phyloP scores from a whole-genome alignment of 225 moss, liverwort and hornwort genomes.

The Bryoerythrophyllum caledonicum region DNA sequence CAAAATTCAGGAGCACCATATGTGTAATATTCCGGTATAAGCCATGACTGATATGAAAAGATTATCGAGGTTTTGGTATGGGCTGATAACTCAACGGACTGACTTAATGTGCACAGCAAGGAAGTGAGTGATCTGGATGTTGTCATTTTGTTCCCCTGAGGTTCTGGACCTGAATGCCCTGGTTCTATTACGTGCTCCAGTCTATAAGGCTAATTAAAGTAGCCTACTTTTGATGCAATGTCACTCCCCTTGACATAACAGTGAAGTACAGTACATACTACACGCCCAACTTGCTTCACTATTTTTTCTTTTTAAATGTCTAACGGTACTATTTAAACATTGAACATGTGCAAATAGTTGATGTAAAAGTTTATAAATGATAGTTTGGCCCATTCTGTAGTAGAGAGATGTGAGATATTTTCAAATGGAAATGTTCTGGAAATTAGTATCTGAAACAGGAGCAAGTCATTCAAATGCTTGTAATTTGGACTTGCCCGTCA shows the following conservation, averaged over 20 bases:
- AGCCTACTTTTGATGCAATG: not conserved
- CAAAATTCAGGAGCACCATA: not conserved
- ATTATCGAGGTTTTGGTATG: not conserved
- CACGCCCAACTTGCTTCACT: not conserved
- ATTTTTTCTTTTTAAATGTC: too few relatives aligned
- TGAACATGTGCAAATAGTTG: not conserved
- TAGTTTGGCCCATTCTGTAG: not conserved
- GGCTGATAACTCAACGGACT: not conserved
- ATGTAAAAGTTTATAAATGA: not conserved
- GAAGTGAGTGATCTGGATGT: slow-evolving; percentile 14
- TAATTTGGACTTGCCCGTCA: not conserved
- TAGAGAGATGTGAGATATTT: too few relatives aligned
- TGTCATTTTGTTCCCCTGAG: slow-evolving; percentile 26
- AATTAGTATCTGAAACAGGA: too few relatives aligned
- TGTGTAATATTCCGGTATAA: not conserved
- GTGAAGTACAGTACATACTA: not conserved
- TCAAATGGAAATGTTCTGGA: not conserved
- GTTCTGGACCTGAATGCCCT: slow-evolving; percentile 5
- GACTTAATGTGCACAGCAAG: slow-evolving; percentile 22
- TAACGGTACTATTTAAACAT: not conserved
- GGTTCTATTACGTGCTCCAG: too few relatives aligned
- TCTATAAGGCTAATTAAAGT: not conserved
- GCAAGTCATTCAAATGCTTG: too few relatives aligned
- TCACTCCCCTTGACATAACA: not conserved
- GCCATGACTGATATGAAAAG: not conserved